Evolutionary conservation across 2,329 filamentous ascomycete species (phyloP).

Genomic region (Fusarium illudens): DNA sequence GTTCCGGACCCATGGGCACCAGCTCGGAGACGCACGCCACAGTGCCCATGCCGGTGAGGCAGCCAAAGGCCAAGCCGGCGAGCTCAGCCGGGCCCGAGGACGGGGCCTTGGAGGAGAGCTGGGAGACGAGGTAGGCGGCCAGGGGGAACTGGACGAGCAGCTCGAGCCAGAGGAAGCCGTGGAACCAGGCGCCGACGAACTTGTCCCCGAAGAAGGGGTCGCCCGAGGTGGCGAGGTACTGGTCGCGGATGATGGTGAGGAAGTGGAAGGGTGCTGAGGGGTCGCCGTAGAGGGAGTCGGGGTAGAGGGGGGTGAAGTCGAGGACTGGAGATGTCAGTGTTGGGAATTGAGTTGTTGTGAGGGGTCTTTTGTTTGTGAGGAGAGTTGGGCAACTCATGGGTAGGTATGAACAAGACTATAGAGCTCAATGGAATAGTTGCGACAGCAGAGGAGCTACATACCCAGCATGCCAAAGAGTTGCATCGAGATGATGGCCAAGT

Average conservation of each 20-base stretch:
- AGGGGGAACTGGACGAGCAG: conserved; percentile 60
- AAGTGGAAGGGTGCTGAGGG: conserved; percentile 57
- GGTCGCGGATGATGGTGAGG: conserved; percentile 54
- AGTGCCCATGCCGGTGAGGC: conserved; percentile 62
- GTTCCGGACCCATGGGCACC: conserved; percentile 56
- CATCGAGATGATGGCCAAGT: conserved; percentile 46
- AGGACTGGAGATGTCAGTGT: conserved; percentile 52
- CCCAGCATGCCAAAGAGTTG: conserved; percentile 51
- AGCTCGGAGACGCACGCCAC: conserved; percentile 61
- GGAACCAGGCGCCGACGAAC: conserved; percentile 58
- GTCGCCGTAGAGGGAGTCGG: conserved; percentile 53
- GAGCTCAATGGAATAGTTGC: not conserved
- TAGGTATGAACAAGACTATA: no score
- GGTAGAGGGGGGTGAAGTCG: conserved; percentile 64
- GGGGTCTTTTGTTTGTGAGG: not conserved
- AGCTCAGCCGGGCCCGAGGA: conserved; percentile 57
- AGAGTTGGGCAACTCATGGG: not conserved
- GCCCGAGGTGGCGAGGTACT: conserved; percentile 58
- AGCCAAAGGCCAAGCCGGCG: conserved; percentile 59
- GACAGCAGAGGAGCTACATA: conserved; percentile 25
- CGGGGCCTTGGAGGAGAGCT: conserved; percentile 47
- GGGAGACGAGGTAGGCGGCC: conserved; percentile 56
- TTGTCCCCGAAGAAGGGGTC: conserved; percentile 61
- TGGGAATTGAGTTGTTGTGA: not conserved
- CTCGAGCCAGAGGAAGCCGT: conserved; percentile 60